A percentile compares a stretch with the other conserved stretches of the same genome.
Evolutionary conservation across 129 eudicot species (phyloP).

Genomic region (Artemisia tridentata): DNA sequence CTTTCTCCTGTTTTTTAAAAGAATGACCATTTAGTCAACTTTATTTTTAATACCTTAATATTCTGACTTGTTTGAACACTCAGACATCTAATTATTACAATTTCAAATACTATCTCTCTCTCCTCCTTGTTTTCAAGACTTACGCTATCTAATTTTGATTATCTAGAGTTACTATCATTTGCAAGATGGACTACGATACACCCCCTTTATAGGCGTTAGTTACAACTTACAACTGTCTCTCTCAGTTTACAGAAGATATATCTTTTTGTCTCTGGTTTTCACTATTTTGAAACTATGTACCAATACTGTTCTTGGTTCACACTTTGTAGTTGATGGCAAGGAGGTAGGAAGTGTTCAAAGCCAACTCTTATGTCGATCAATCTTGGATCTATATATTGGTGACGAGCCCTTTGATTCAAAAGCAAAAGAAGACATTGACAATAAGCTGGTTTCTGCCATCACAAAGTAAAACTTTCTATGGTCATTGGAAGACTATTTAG

Average conservation of each 20-base stretch:
- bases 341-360: slow-evolving; percentile 90
- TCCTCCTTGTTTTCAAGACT: no score
- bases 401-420: slow-evolving; percentile 77
- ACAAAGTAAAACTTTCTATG: slow-evolving; percentile 33
- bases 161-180: no score
- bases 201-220: not conserved
- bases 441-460: slow-evolving; percentile 55
- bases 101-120: no score
- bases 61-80: no score
- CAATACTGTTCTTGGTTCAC: slow-evolving; percentile 13
- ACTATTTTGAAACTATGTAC: not conserved
- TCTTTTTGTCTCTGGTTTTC: not conserved
- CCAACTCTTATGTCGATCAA: slow-evolving; percentile 73
- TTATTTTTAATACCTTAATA: no score
- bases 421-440: slow-evolving; percentile 70
- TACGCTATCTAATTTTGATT: no score
- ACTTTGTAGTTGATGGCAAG: slow-evolving; percentile 73
- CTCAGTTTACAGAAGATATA: not conserved
- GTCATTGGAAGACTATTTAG: not conserved
- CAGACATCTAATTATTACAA: no score
- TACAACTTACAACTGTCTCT: not conserved
- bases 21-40: no score
- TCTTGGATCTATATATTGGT: slow-evolving; percentile 84
- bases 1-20: no score
- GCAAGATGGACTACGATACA: no score